Conservation (phyloP, 2,329 filamentous ascomycete species). For the Fonsecaea multimorphosa region DNA sequence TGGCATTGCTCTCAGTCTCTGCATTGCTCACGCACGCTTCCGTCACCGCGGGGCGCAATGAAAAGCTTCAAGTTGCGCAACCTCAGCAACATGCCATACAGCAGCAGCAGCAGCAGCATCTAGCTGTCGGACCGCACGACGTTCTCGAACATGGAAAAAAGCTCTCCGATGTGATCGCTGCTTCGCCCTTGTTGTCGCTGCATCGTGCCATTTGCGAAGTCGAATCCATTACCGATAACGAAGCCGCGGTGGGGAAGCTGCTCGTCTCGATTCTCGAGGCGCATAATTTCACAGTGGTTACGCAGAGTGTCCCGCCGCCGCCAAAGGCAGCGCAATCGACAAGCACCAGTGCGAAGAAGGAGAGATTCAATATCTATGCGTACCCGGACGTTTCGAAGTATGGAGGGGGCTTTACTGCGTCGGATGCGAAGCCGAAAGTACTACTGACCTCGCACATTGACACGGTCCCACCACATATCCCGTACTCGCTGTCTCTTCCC, state of each 20-base stretch:
- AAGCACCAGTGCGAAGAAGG: conserved; percentile 43
- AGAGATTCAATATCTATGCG: conserved; percentile 78
- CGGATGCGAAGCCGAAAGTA: conserved; percentile 43
- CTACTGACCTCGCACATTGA: conserved; percentile 78
- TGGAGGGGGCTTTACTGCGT: conserved; percentile 30
- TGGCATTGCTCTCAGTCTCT: conserved; percentile 11
- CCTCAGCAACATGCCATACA: conserved; percentile 7
- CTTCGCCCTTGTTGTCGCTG: conserved; percentile 67
- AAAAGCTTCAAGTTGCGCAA: neutral
- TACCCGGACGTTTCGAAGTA: conserved; percentile 52
- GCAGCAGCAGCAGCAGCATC: neutral
- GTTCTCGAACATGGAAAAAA: conserved; percentile 28
- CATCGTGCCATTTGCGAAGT: conserved; percentile 78
- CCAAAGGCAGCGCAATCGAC: conserved; percentile 31
- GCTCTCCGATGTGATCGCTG: conserved; percentile 48
- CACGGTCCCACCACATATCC: conserved; percentile 60
- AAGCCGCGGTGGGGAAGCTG: conserved; percentile 71
- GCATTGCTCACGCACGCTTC: conserved; percentile 4
- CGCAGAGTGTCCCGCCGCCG: conserved; percentile 54
- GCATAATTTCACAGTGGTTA: conserved; percentile 67
- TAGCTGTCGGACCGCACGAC: neutral
- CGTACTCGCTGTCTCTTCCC: conserved; percentile 52
- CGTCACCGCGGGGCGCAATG: conserved; percentile 6
- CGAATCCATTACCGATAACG: conserved; percentile 72
- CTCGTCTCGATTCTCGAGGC: conserved; percentile 69